These are phyloP conservation scores for Fraxinus pennsylvanica DNA, from an alignment of 257 asterid genomes.

Conservation along the genomic window DNA sequence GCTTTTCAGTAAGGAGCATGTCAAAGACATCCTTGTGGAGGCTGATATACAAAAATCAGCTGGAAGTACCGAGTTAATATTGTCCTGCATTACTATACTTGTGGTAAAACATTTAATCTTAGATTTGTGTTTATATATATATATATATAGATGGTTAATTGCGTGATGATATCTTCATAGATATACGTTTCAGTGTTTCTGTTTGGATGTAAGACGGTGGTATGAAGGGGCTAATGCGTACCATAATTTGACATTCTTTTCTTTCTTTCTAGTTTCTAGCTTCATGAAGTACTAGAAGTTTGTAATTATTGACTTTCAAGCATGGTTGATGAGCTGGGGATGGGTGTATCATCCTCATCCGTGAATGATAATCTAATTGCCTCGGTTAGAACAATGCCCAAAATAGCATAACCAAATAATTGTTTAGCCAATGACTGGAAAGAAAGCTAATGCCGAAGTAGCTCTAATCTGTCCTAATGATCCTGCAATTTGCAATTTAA, in stretches of 20 bases:
- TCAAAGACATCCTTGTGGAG: constrained; percentile 75
- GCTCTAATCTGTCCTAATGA: neutral
- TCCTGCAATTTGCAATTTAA: constrained; percentile 7
- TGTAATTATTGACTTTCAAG: neutral
- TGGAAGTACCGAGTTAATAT: constrained; percentile 66
- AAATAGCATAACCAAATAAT: too few relatives aligned
- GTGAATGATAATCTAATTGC: neutral
- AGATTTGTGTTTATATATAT: constrained; percentile 13
- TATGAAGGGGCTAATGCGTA: constrained; percentile 18
- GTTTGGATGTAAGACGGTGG: constrained; percentile 13
- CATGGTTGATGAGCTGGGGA: constrained; percentile 7
- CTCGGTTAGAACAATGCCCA: too few relatives aligned
- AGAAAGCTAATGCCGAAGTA: too few relatives aligned
- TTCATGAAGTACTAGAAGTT: neutral
- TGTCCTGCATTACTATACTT: constrained; percentile 91
- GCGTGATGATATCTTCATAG: constrained; percentile 12
- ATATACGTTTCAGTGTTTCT: neutral
- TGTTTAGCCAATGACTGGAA: too few relatives aligned
- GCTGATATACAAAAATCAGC: constrained; percentile 67
- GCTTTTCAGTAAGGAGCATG: constrained; percentile 84
- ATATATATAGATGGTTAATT: constrained; percentile 6
- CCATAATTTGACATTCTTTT: neutral
- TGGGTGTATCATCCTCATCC: constrained; percentile 7
- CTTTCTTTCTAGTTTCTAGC: neutral
- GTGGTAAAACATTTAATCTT: constrained; percentile 59